These are phyloP conservation scores for Helenozyma rhizophorensis DNA, from an alignment of 805 yeast genomes.

Conservation along the genomic window DNA sequence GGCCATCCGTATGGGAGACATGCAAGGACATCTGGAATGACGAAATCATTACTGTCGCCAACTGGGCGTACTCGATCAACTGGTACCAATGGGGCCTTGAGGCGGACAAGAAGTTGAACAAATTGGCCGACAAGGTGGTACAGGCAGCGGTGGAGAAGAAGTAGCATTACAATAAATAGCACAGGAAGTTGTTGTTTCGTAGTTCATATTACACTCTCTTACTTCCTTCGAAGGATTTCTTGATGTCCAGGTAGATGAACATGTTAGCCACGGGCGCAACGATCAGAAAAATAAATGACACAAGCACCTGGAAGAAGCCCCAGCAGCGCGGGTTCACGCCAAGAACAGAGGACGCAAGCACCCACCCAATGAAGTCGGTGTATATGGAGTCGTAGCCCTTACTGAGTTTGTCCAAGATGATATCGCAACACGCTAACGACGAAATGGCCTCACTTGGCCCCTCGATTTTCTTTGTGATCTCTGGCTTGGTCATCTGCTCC, in stretches of 20 bases:
- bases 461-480: slow-evolving; percentile 75
- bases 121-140: slow-evolving; percentile 25
- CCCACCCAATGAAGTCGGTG: slow-evolving; percentile 86
- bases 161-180: neutral
- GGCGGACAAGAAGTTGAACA: slow-evolving; percentile 28
- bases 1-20: slow-evolving; percentile 51
- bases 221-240: slow-evolving; percentile 35
- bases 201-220: slow-evolving; percentile 1
- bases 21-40: slow-evolving; percentile 77
- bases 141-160: slow-evolving; percentile 9
- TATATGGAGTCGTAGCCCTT: slow-evolving; percentile 68
- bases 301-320: slow-evolving; percentile 44
- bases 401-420: slow-evolving; percentile 51
- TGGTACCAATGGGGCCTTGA: slow-evolving; percentile 41
- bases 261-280: slow-evolving; percentile 52
- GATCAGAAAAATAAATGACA: slow-evolving; percentile 32
- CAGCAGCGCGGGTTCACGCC: slow-evolving; percentile 68
- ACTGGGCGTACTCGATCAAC: slow-evolving; percentile 56
- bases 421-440: slow-evolving; percentile 61
- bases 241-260: slow-evolving; percentile 49
- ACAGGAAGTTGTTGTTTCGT: too few species aligned
- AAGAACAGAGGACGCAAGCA: slow-evolving; percentile 59
- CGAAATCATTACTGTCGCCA: slow-evolving; percentile 59
- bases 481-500: slow-evolving; percentile 84
- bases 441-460: slow-evolving; percentile 75